Evolutionary conservation across 148 eudicot genomes (phyloP).

Genomic region (Chenopodium album): DNA sequence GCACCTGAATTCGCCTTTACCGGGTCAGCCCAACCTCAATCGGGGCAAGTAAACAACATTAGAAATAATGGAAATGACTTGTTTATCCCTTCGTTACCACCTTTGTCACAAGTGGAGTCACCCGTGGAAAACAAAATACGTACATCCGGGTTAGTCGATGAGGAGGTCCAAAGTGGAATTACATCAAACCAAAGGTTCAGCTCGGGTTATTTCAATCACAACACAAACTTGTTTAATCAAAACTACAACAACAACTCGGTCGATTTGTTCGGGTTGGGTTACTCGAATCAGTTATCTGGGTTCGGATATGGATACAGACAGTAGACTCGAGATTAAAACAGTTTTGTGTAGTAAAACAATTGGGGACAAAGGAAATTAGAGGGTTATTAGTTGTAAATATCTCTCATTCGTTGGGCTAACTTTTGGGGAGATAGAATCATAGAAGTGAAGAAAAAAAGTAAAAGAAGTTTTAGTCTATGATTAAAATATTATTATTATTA

Average conservation of each 20-base stretch:
- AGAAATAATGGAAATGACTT: constrained; percentile 28
- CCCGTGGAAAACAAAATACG: constrained; percentile 20
- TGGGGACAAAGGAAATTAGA: neutral
- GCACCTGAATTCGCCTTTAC: constrained; percentile 30
- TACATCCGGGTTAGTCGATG: constrained; percentile 25
- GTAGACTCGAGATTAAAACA: neutral
- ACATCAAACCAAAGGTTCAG: constrained; percentile 31
- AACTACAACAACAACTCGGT: constrained; percentile 14
- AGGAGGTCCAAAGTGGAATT: constrained; percentile 61
- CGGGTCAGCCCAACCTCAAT: constrained; percentile 30
- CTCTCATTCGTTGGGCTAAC: constrained; percentile 21
- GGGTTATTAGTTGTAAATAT: constrained; percentile 25
- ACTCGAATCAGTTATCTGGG: constrained; percentile 32
- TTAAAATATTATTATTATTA: neutral
- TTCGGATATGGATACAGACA: constrained; percentile 27
- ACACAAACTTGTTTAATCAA: constrained; percentile 25
- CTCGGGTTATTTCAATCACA: constrained; percentile 24
- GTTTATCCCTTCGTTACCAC: constrained; percentile 37
- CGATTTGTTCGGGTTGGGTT: constrained; percentile 41
- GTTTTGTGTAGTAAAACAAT: neutral
- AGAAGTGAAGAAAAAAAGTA: neutral
- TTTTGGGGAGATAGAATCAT: neutral
- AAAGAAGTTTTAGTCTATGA: neutral
- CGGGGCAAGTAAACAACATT: constrained; percentile 16
- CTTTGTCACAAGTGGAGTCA: constrained; percentile 37